These are phyloP conservation scores for Comarum palustre DNA, from an alignment of 306 rosid species.

Conservation along the genomic window DNA sequence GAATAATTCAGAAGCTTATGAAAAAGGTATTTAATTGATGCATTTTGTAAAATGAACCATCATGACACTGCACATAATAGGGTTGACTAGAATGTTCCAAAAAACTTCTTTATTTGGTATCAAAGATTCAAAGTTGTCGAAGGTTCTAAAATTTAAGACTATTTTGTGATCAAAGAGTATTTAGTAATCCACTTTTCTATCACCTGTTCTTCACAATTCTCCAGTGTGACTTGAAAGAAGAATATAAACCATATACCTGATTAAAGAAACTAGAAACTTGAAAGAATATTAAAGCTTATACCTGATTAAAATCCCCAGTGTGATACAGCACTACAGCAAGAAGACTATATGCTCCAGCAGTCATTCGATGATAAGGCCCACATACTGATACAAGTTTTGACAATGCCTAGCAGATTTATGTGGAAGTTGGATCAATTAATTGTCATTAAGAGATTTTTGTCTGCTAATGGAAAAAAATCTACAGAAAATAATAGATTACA, in stretches of 20 bases:
- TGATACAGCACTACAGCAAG: conserved; percentile 95
- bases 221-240: neutral
- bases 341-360: conserved; percentile 98
- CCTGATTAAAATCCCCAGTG: conserved; percentile 99
- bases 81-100: neutral
- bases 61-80: neutral
- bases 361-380: conserved; percentile 97
- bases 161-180: neutral
- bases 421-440: conserved; percentile 26
- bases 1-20: neutral
- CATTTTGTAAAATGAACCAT: neutral
- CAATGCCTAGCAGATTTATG: conserved; percentile 65
- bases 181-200: neutral
- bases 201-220: neutral
- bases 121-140: neutral
- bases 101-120: neutral
- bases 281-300: conserved; percentile 19
- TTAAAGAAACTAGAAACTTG: neutral
- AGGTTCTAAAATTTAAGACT: neutral
- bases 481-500: conserved; percentile 5
- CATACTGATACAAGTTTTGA: conserved; percentile 84
- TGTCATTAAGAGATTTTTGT: neutral
- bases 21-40: neutral
- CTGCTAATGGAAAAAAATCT: neutral
- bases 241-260: neutral